Base-by-base conservation (phyloP, 75 land plant genomes). In the Picea glauca region DNA sequence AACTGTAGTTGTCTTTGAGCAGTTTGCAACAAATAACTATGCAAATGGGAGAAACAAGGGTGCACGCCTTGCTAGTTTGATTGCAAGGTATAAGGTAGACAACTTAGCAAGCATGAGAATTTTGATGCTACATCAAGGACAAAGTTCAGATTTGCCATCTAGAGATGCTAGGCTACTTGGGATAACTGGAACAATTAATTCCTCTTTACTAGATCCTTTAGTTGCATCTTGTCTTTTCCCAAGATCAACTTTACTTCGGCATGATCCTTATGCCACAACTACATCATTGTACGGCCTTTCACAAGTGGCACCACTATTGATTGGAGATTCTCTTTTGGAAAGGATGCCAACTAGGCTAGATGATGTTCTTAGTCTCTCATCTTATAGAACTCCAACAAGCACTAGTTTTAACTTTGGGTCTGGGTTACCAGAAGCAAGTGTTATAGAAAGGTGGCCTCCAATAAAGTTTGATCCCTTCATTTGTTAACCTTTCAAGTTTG, bases 381-480 rank as follows among this genome's bases (percentile, higher is more conserved):
- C 72, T 68, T 68, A 68, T 68, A 68, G 72, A 18, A 33, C 31
- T 38, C 72, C 72, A 38, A 18, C 72, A 18, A 38, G 72, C 18
- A 7, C 50, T 35, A 46, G 72, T 68, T 20, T 38, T 68, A 68
- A 38, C 35, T 33, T 68, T 17, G 72, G 72, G n/a, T 35, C 46
- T 38, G 32, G 72, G 2, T 38, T 68, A 38, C 46, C 50, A 38
- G 72, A 68, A 35, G 20, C 38, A 68, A 35, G 18, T 68, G 72
- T 40, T 15, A 1, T 46, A 40, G 72, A 68, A 15, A 68, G n/a
- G 72, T 66, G 79, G 30, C 81, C 62, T 59, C 81, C 65, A 58
- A 31, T 80, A 3, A 80, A 74, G 72, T 84, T 84, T 80, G 85
- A 84, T 65, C 85, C 85, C 5, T 84, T 76, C 78, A 84, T 82